Evolutionary conservation across 1,284 basidiomycete genomes (phyloP).

Genomic region (Ustilago tritici): DNA sequence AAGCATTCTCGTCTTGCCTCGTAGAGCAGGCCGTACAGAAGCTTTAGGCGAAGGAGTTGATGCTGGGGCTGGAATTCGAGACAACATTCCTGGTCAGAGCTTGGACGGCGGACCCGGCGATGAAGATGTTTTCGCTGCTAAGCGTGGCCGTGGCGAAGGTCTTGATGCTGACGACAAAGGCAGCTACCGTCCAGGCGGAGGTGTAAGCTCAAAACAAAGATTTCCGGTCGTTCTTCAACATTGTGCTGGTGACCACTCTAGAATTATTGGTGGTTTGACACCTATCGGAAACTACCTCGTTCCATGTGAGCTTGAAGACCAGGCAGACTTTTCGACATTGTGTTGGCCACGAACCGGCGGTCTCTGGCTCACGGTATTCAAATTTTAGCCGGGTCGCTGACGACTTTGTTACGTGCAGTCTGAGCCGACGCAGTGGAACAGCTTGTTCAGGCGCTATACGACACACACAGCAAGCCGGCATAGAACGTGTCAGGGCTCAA

Average conservation of each 20-base stretch:
- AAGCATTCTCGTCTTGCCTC: neutral
- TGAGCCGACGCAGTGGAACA: neutral
- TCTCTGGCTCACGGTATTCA: neutral
- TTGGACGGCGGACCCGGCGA: conserved; percentile 15
- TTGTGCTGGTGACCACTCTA: too few relatives aligned
- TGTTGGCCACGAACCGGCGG: neutral
- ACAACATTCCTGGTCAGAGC: conserved; percentile 23
- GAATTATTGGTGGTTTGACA: too few relatives aligned
- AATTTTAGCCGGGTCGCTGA: neutral
- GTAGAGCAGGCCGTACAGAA: conserved; percentile 11
- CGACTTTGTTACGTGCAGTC: neutral
- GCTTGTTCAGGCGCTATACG: neutral
- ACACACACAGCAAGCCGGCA: too few relatives aligned
- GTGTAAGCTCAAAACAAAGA: conserved; percentile 13
- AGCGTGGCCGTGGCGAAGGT: conserved; percentile 19
- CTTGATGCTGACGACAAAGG: conserved; percentile 22
- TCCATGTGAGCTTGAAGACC: too few relatives aligned
- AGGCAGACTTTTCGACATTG: neutral
- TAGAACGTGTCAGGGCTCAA: too few relatives aligned
- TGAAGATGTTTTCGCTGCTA: conserved; percentile 18
- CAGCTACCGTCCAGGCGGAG: conserved; percentile 16
- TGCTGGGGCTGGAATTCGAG: conserved; percentile 13
- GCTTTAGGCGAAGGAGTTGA: conserved; percentile 21
- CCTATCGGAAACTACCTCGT: too few relatives aligned
- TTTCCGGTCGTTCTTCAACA: too few relatives aligned